Evolutionary conservation across 2,329 filamentous ascomycete species (phyloP), one percentile per base, ranked within the genome.

Genomic region (Knoxdaviesia capensis): DNA sequence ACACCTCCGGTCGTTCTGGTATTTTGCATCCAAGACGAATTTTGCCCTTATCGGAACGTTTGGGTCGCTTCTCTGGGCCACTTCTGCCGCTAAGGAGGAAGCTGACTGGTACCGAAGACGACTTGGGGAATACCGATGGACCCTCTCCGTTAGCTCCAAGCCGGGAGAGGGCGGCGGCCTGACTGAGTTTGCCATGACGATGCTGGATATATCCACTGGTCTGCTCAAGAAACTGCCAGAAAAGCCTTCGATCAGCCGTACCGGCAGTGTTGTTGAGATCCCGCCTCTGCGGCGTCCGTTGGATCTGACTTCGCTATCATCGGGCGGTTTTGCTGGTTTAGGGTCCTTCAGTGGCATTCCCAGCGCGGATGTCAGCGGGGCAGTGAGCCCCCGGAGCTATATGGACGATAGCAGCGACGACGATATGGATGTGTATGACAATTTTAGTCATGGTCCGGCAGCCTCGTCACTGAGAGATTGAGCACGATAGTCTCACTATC

Each of bases 11-110:
- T 74, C 84, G 0, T 94, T 94, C 60, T 96, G 88, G 88, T 87
- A 82, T 55, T 88, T 87, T 54, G 77, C 82, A 2, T 84, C 80
- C 36, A 83, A 85, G 52, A 82, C 81, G 34, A 94, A 94, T 59
- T 94, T 96, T 59, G 87, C 88, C 0, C 68, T 96, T 7, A 94
- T 96, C 52, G 87, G 86, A 43, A 94, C 87, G 0, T 96, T 96
- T 56, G 88, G 87, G 4, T 83, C 82, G 9, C 65, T 96, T 7
- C 70, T 96, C 4, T 88, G 85, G 74, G 85, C 87, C 7, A 94
- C 87, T 1, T 83, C 83, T 0, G 85, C 85, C 0, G 85, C 82
- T 0, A 70, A 76, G 40, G 86, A 94, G 55, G 88, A 96, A 58
- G 84, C 83, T 1, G 84, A 90, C 32, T 96, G 93, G 69, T 98